Percentiles rank a stretch among this genome's conserved stretches.
phyloP scores from a whole-genome alignment of 2,329 filamentous ascomycete genomes.

The Xylaria polymorpha region DNA sequence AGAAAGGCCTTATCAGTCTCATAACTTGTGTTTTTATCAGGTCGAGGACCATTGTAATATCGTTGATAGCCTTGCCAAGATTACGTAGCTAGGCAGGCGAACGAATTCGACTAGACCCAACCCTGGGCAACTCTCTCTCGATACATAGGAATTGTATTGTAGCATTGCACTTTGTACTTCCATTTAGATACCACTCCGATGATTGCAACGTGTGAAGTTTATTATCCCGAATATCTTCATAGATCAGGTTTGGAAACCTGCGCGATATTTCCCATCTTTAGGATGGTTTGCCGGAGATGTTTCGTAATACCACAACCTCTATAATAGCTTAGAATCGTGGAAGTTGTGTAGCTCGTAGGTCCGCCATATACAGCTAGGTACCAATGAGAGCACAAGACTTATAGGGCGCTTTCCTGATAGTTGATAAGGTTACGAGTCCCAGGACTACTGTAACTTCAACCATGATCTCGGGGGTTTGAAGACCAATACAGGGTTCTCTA shows the following conservation, averaged over 20 bases:
- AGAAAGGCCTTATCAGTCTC: neutral
- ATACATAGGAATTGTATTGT: neutral
- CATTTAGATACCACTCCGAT: neutral
- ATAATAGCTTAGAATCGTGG: neutral
- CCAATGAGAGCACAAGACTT: neutral
- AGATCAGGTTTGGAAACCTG: constrained; percentile 7
- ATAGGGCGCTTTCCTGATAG: neutral
- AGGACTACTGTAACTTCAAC: neutral
- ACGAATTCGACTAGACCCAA: neutral
- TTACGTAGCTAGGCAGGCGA: neutral
- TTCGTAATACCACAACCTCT: too few relatives aligned
- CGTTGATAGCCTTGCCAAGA: neutral
- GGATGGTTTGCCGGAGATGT: neutral
- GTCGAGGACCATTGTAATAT: neutral
- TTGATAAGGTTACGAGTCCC: neutral
- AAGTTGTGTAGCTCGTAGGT: neutral
- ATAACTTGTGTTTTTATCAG: neutral
- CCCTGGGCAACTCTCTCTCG: neutral
- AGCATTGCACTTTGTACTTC: neutral
- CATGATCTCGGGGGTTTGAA: neutral
- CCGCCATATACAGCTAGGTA: neutral
- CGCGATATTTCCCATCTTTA: constrained; percentile 1
- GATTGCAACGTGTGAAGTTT: too few relatives aligned
- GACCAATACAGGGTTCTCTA: neutral
- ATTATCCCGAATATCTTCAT: too few relatives aligned